Base-by-base conservation (phyloP, 2,329 filamentous ascomycete genomes). In the Plenodomus biglobosus region DNA sequence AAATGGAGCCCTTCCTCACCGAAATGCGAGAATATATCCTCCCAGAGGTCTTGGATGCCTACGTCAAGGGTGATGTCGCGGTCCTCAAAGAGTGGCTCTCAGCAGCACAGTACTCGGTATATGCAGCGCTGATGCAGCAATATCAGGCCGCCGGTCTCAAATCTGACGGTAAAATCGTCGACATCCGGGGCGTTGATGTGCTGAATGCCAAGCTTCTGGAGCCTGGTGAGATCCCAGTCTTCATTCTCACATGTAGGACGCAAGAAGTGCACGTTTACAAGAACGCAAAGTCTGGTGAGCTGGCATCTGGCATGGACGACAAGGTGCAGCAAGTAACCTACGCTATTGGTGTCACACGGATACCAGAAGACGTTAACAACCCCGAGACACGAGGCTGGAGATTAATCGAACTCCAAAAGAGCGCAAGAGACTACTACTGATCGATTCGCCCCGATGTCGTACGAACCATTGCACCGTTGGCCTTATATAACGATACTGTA, bases 321-420 rank as follows among this genome's bases (percentile, higher is more conserved):
- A 95, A 92, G 76, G 94, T 99, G 19, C 94, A 99, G 75, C 85
- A 96, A 61, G 94, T 99, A 59, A 97, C 94, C 2, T 99, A 99
- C 68, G 94, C 92, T 55, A 97, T 99, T 61, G 94, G 94, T 63
- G 88, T 99, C 52, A 99, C 94, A 3, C 82, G 94, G 58, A 85
- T 95, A 51, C 86, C 94, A 2, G 94, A 99, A 70, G 94, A 99
- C 62, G 92, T 97, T 60, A 92, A 86, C 78, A 97, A 99, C 73
- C 89, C 91, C 1, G 94, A 99, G 77, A 99, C 94, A 10, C 83
- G 92, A 68, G 94, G 94, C 24, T 99, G 94, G 94, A 86, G 92
- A 66, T 78, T 99, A 73, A 97, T 99, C 69, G 94, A 99, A 78
- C 85, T 99, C 79, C 94, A 99, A 75, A 99, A 99, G 85, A 95